Evolutionary conservation across 495 filamentous ascomycete genomes (phyloP), one percentile per base, ranked within the genome.

Genomic region (Hypoxylon trugodes): DNA sequence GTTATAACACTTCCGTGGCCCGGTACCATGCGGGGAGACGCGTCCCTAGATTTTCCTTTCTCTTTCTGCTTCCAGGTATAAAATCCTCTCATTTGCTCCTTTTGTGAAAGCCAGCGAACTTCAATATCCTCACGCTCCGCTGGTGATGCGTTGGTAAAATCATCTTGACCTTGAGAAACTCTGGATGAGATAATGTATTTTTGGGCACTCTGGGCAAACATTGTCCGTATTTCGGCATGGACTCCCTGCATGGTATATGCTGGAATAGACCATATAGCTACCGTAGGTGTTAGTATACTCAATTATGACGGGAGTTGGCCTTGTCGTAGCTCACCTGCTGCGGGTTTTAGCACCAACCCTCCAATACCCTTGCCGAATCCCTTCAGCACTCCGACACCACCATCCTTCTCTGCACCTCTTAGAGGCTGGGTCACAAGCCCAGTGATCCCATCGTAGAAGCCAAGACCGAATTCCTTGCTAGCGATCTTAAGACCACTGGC

Each of bases 171-270:
- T 70, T 94, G 89, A 9, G 84, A 73, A 22, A 89, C 89, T 3
- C 91, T 81, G 21, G 90, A 84, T 1, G 89, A 81, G 30, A 91
- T 80, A 43, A 93, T 90, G 50, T 92, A 90, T 56, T 87, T 89
- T 10, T 86, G 76, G 37, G 86, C 85, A 52, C 82, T 87, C 21
- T 80, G 79, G 13, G 86, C 83, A 56, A 90, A 82, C 22, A 82
- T 66, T 24, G 84, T 88, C 26, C 87, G 82, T 16, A 93, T 78
- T 64, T 91, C 87, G 40, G 89, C 87, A 73, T 91, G 88, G 2
- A 94, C 76, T 1, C 92, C 92, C 54, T 87, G 85, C 76, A 91
- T 84, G 3, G 89, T 82, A 61, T 92, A 93, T 4, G 87, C 90
- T 0, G 87, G 87, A 10, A 93, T 68, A 0, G 84, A 82, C 81